A percentile compares a stretch with the other conserved stretches of the same genome.
Evolutionary conservation across 768 basidiomycete genomes (phyloP).

Genomic region (Chalciporus pseudorubinellus): DNA sequence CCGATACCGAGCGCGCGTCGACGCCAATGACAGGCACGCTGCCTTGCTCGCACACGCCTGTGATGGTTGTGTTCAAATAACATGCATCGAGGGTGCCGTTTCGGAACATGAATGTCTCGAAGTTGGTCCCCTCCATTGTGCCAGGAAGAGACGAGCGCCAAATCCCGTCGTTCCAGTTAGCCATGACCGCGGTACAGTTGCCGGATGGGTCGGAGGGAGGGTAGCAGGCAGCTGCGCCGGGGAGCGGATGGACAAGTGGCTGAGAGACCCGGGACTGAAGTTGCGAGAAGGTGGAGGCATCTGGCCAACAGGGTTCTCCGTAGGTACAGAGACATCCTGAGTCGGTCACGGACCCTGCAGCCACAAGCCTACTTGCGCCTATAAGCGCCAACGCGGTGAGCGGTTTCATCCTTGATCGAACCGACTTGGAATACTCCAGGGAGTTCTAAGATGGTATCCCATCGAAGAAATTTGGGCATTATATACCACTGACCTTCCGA

Average conservation of each 20-base stretch:
- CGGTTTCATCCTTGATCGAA: neutral
- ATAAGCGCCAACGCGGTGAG: neutral
- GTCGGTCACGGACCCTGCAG: neutral
- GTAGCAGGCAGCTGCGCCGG: conserved; percentile 44
- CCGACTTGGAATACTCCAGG: no score
- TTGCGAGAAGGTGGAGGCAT: conserved; percentile 28
- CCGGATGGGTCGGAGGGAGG: conserved; percentile 33
- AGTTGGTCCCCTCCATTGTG: conserved; percentile 36
- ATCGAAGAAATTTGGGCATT: no score
- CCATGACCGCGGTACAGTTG: conserved; percentile 36
- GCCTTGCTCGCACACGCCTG: conserved; percentile 19
- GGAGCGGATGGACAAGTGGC: conserved; percentile 41
- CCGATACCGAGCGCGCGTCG: conserved; percentile 17
- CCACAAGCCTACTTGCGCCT: neutral
- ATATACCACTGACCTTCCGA: no score
- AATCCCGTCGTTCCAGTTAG: conserved; percentile 30
- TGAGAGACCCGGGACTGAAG: conserved; percentile 41
- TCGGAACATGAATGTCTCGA: conserved; percentile 32
- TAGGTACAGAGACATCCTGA: conserved; percentile 38
- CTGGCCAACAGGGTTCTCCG: conserved; percentile 43
- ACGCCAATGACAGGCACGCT: conserved; percentile 21
- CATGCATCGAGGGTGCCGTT: conserved; percentile 46
- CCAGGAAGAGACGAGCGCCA: conserved; percentile 45
- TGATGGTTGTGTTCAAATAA: conserved; percentile 32
- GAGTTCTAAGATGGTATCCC: no score